phyloP scores from a whole-genome alignment of 2,329 filamentous ascomycete genomes.

The Aureobasidium sp. region DNA sequence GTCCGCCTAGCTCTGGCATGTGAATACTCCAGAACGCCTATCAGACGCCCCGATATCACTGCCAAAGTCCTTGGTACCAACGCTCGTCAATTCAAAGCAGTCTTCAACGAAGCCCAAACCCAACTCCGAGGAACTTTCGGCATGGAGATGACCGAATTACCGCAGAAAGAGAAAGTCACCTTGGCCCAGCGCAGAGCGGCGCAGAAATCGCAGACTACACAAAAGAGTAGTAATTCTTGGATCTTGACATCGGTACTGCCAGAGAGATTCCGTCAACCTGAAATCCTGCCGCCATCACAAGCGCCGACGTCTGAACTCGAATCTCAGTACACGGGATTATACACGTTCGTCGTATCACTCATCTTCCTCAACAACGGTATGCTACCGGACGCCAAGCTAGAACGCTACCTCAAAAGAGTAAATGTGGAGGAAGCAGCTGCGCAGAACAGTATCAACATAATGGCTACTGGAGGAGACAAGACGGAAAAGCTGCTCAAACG shows the following conservation, averaged over 20 bases:
- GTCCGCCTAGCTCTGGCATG: constrained; percentile 53
- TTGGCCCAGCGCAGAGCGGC: constrained; percentile 65
- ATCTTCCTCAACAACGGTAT: constrained; percentile 64
- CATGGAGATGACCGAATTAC: constrained; percentile 86
- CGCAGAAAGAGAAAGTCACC: constrained; percentile 70
- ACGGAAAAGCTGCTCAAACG: constrained; percentile 67
- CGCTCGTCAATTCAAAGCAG: constrained; percentile 60
- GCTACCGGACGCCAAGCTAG: constrained; percentile 69
- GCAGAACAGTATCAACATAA: constrained; percentile 15
- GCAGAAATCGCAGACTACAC: constrained; percentile 39
- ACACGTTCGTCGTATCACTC: constrained; percentile 68
- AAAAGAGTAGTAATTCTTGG: constrained; percentile 40
- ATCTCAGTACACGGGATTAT: constrained; percentile 72
- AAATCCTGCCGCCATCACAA: constrained; percentile 60
- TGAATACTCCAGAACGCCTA: constrained; percentile 50
- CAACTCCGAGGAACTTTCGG: constrained; percentile 68
- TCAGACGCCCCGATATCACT: constrained; percentile 50
- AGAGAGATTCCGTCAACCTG: constrained; percentile 50
- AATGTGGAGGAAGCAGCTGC: constrained; percentile 59
- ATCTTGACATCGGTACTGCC: constrained; percentile 70
- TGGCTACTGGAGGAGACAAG: constrained; percentile 41
- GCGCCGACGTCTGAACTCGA: constrained; percentile 60
- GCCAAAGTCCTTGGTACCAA: constrained; percentile 62
- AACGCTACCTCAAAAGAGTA: constrained; percentile 63
- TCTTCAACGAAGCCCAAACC: constrained; percentile 70